phyloP scores from a whole-genome alignment of 352 stramenopile species.

The Phytophthora lateralis region DNA sequence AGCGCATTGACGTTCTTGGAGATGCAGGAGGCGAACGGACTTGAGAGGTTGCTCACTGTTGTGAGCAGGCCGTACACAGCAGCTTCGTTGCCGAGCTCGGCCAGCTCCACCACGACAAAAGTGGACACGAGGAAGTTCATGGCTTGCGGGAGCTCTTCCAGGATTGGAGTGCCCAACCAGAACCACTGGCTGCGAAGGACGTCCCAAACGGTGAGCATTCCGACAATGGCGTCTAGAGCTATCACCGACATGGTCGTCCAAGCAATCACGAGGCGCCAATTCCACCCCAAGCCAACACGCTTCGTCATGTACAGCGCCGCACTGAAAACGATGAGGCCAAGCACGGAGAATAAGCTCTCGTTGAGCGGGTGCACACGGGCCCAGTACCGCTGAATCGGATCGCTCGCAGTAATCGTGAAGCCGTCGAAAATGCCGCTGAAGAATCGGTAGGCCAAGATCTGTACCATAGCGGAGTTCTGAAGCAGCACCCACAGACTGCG shows the following conservation, averaged over 20 bases:
- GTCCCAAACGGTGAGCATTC: slow-evolving; percentile 49
- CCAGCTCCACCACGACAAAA: slow-evolving; percentile 66
- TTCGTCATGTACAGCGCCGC: slow-evolving; percentile 42
- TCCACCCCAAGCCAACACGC: slow-evolving; percentile 53
- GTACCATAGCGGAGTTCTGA: slow-evolving; percentile 52
- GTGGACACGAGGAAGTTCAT: slow-evolving; percentile 60
- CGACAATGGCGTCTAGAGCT: slow-evolving; percentile 44
- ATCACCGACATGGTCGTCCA: slow-evolving; percentile 44
- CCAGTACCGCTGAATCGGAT: slow-evolving; percentile 44
- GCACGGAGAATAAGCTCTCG: slow-evolving; percentile 36
- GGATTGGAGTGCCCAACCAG: slow-evolving; percentile 58
- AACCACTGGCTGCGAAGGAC: slow-evolving; percentile 67
- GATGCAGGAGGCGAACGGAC: slow-evolving; percentile 47
- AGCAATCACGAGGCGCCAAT: slow-evolving; percentile 51
- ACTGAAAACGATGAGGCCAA: slow-evolving; percentile 42
- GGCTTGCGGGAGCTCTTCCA: slow-evolving; percentile 51
- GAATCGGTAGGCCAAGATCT: slow-evolving; percentile 61
- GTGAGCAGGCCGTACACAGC: slow-evolving; percentile 34
- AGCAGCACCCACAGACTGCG: slow-evolving; percentile 39
- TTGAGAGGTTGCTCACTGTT: slow-evolving; percentile 53
- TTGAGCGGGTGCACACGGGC: slow-evolving; percentile 41
- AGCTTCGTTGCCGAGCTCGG: slow-evolving; percentile 57
- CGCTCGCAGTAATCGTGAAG: slow-evolving; percentile 40
- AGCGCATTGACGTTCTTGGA: slow-evolving; percentile 46
- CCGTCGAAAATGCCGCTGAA: slow-evolving; percentile 49